Conservation (phyloP, 2,329 filamentous ascomycete genomes). For the Penicillium sp. region DNA sequence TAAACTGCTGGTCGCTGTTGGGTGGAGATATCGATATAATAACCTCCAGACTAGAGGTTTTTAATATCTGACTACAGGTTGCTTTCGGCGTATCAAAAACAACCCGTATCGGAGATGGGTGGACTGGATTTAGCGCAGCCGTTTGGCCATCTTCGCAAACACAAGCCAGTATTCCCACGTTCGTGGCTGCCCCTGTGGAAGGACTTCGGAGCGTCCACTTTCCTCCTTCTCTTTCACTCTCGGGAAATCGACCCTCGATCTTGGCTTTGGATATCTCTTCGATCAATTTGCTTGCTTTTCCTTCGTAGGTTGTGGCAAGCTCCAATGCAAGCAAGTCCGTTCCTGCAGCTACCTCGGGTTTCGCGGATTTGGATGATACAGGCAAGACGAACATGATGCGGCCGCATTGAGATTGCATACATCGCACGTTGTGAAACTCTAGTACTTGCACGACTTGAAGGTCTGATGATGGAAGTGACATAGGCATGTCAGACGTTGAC, state of each 20-base stretch:
- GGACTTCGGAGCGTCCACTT: slow-evolving; percentile 78
- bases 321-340: slow-evolving; percentile 65
- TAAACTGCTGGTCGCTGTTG: slow-evolving; percentile 60
- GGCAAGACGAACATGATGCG: slow-evolving; percentile 40
- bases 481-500: slow-evolving; percentile 40
- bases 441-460: slow-evolving; percentile 76
- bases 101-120: slow-evolving; percentile 36
- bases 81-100: slow-evolving; percentile 39
- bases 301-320: slow-evolving; percentile 74
- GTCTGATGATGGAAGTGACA: slow-evolving; percentile 55
- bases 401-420: slow-evolving; percentile 54
- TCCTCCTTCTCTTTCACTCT: slow-evolving; percentile 76
- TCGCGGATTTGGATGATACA: slow-evolving; percentile 22
- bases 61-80: slow-evolving; percentile 31
- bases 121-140: slow-evolving; percentile 53
- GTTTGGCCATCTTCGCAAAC: slow-evolving; percentile 47
- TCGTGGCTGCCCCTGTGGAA: slow-evolving; percentile 57
- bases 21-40: slow-evolving; percentile 69
- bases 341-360: slow-evolving; percentile 21
- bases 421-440: slow-evolving; percentile 67
- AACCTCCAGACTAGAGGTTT: slow-evolving; percentile 41
- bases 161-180: slow-evolving; percentile 53
- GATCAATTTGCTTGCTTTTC: slow-evolving; percentile 71
- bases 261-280: slow-evolving; percentile 87
- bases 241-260: slow-evolving; percentile 80